Evolutionary conservation across 129 eudicot species (phyloP).

Genomic region (Helianthus annuus): DNA sequence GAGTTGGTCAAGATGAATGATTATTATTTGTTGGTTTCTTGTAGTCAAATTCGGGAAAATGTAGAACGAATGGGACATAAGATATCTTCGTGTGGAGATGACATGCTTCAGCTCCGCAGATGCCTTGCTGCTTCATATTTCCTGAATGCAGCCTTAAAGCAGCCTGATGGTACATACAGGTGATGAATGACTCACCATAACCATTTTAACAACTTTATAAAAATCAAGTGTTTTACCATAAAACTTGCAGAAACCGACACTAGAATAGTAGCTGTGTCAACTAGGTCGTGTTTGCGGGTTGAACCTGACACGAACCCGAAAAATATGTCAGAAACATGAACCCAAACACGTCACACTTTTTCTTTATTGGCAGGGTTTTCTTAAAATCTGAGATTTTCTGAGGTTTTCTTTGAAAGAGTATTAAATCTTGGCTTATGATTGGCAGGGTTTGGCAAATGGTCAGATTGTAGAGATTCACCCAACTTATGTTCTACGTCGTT

Average conservation of each 20-base stretch:
- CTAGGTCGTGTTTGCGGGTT: neutral
- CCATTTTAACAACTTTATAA: constrained; percentile 8
- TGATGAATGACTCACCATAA: constrained; percentile 22
- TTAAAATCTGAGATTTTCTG: too few species aligned
- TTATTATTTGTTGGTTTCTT: neutral
- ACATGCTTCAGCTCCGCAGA: constrained; percentile 67
- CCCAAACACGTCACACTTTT: too few species aligned
- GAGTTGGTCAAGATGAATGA: neutral
- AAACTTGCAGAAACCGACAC: constrained; percentile 3
- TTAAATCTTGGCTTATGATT: constrained; percentile 7
- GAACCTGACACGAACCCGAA: neutral
- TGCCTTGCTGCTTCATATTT: constrained; percentile 94
- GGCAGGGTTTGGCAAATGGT: constrained; percentile 87
- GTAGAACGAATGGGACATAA: constrained; percentile 85
- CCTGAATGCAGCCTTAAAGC: constrained; percentile 80
- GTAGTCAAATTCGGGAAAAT: constrained; percentile 62
- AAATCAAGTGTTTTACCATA: neutral
- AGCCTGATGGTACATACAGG: constrained; percentile 93
- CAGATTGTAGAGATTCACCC: constrained; percentile 88
- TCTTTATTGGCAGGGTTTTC: too few species aligned
- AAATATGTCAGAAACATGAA: too few species aligned
- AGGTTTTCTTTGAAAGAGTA: neutral
- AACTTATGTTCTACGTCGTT: constrained; percentile 61
- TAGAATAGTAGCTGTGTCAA: neutral
- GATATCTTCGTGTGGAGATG: constrained; percentile 83